Evolutionary conservation across 1,284 basidiomycete species (phyloP), one percentile per base, ranked within the genome.

Genomic region (Ganoderma lucidum): DNA sequence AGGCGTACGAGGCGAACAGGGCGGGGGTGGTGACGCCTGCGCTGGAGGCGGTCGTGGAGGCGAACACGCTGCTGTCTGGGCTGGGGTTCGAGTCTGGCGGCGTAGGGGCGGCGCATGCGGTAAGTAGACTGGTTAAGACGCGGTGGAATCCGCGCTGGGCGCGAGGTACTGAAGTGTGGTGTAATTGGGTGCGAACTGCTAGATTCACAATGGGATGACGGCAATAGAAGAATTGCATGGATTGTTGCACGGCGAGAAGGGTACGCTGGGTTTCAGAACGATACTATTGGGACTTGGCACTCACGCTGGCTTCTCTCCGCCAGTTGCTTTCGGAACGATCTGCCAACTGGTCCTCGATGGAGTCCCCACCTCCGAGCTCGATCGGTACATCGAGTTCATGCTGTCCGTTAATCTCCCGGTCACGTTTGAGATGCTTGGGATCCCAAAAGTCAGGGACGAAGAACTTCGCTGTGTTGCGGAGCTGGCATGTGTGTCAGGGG

Each of bases 171-270:
- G 48, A 51, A 28, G 39, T 53, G 42, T 17, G 23, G 23, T 23
- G 23, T 1, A 23, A 23, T 51, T 15, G n/a, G 17, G 5, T 17
- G 23, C 15, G n/a, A 41, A 8, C 32, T 8, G 19, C 30, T 58
- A 80, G 79, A 80, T 81, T 66, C 79, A 81, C 67, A 77, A 81
- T 62, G 79, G 78, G 19, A 74, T 81, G 66, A 81, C 79, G 6
- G 77, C 77, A 2, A 77, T 81, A 32, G 75, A 78, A 41, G 75
- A 71, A 15, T 66, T 80, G 48, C 80, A 81, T 69, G 68, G 71
- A 19, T 72, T 78, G 56, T 73, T 81, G 69, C 79, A 80, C 70
- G 80, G 80, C 56, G 78, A 81, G 67, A 81, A 81, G 68, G 79
- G 79, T 76, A 55, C 41, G 73, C 62, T 17, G n/a, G 10, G 53